These are phyloP conservation scores for Lipomyces sp. DNA, from an alignment of 805 yeast species.

Conservation along the genomic window DNA sequence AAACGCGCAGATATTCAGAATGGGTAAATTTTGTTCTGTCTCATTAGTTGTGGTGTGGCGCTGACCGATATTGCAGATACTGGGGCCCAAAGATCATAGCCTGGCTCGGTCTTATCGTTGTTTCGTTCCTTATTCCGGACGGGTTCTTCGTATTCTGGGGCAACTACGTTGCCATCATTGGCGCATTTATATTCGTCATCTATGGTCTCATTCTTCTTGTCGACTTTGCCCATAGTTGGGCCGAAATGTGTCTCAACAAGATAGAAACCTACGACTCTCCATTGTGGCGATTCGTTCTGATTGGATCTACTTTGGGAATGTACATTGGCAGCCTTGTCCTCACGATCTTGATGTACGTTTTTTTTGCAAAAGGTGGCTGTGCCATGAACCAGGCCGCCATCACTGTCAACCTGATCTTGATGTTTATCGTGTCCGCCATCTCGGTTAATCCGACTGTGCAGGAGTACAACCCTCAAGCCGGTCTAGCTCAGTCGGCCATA, in stretches of 20 bases:
- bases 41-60: neutral
- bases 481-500: constrained; percentile 95
- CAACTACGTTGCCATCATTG: constrained; percentile 80
- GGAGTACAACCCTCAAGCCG: constrained; percentile 92
- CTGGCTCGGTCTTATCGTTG: constrained; percentile 60
- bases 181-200: constrained; percentile 82
- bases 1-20: constrained; percentile 85
- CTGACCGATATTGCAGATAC: constrained; percentile 44
- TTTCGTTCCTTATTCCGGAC: constrained; percentile 84
- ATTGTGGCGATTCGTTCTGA: constrained; percentile 78
- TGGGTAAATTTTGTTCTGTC: constrained; percentile 50
- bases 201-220: constrained; percentile 89
- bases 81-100: constrained; percentile 78
- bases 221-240: constrained; percentile 99
- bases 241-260: constrained; percentile 89
- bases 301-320: constrained; percentile 89
- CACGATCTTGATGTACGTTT: constrained; percentile 78
- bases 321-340: constrained; percentile 72
- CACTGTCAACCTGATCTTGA: constrained; percentile 70
- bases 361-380: constrained; percentile 82
- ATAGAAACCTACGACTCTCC: constrained; percentile 78
- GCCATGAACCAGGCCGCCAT: constrained; percentile 88
- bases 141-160: constrained; percentile 88
- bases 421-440: constrained; percentile 65
- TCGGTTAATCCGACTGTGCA: constrained; percentile 85